Conservation (phyloP, 2,329 filamentous ascomycete genomes). For the Dendryphion nanum region DNA sequence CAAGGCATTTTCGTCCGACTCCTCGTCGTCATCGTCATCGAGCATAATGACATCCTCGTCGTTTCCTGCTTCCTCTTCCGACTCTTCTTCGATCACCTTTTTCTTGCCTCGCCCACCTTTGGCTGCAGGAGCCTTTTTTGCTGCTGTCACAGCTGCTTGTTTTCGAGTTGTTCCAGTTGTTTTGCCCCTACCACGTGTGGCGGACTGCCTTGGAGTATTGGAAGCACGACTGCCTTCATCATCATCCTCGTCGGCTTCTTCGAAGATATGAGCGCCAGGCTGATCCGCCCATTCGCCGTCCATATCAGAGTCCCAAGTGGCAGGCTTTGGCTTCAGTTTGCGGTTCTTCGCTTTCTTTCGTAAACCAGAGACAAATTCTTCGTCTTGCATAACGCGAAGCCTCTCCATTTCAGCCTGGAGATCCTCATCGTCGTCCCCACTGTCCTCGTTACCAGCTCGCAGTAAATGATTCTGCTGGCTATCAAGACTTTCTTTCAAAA, state of each 20-base stretch:
- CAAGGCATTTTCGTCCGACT: constrained; percentile 47
- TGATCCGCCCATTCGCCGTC: constrained; percentile 85
- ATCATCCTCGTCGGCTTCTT: constrained; percentile 49
- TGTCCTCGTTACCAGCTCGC: constrained; percentile 61
- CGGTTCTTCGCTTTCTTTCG: constrained; percentile 55
- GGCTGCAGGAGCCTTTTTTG: constrained; percentile 34
- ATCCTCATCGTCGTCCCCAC: too few relatives aligned
- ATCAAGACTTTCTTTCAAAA: constrained; percentile 45
- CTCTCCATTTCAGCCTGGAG: constrained; percentile 72
- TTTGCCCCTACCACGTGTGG: constrained; percentile 47
- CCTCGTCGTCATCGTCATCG: constrained; percentile 46
- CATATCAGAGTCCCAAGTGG: constrained; percentile 83
- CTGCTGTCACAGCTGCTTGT: constrained; percentile 13
- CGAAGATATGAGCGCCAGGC: constrained; percentile 61
- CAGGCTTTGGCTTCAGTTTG: constrained; percentile 72
- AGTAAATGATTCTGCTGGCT: constrained; percentile 46
- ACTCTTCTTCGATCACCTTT: constrained; percentile 42
- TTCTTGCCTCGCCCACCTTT: constrained; percentile 42
- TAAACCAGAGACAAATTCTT: constrained; percentile 65
- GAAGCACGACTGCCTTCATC: constrained; percentile 33
- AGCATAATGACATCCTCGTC: constrained; percentile 43
- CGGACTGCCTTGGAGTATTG: constrained; percentile 37
- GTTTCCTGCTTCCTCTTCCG: constrained; percentile 43
- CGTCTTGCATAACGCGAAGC: constrained; percentile 68
- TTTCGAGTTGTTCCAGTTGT: constrained; percentile 38